phyloP scores from a whole-genome alignment of 192 early-diverging fungal species.

The Backusella luteola region DNA sequence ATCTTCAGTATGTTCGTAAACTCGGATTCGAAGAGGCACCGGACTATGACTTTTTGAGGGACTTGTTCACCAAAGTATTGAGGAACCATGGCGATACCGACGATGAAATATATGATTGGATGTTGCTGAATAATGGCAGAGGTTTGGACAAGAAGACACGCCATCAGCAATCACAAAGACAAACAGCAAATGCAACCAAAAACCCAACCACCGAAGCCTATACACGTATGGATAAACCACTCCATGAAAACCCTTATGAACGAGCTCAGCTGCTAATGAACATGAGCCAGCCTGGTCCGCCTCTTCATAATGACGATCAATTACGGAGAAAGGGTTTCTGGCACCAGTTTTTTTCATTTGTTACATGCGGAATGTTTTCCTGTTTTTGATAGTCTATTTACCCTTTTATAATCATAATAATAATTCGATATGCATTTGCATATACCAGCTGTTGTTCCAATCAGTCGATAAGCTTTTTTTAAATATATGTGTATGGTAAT shows the following conservation, averaged over 20 bases:
- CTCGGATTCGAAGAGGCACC: conserved; percentile 93
- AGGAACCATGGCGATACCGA: conserved; percentile 69
- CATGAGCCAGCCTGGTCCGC: neutral
- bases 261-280: conserved; percentile 1
- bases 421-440: neutral
- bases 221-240: too few relatives aligned
- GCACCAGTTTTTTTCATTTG: conserved; percentile 9
- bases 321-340: conserved; percentile 19
- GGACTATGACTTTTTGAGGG: conserved; percentile 90
- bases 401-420: neutral
- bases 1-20: conserved; percentile 86
- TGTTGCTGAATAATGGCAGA: conserved; percentile 56
- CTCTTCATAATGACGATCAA: neutral
- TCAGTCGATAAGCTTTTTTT: too few relatives aligned
- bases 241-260: neutral
- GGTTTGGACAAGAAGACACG: conserved; percentile 37
- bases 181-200: neutral
- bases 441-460: too few relatives aligned
- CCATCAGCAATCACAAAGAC: neutral
- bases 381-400: conserved; percentile 11
- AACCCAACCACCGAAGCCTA: neutral
- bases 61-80: conserved; percentile 79
- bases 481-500: too few relatives aligned
- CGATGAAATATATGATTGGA: conserved; percentile 96
- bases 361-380: conserved; percentile 11